A percentile compares a stretch with the other conserved stretches of the same genome.
These are phyloP conservation scores for Gnomoniopsis sp. DNA, from an alignment of 2,329 filamentous ascomycete genomes.

Conservation along the genomic window DNA sequence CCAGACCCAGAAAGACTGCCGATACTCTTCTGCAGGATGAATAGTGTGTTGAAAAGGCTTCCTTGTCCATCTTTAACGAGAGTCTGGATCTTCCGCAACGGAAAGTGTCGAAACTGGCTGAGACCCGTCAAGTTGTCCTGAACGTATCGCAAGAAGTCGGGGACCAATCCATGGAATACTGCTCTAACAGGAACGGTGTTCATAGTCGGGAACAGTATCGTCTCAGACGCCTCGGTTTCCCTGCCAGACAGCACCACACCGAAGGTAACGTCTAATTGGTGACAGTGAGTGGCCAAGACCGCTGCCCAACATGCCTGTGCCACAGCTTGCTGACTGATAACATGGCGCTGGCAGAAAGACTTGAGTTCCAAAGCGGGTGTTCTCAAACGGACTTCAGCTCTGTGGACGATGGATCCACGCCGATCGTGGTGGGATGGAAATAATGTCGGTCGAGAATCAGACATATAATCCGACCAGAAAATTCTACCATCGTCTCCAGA, in stretches of 20 bases:
- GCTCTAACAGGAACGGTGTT: slow-evolving; percentile 78
- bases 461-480: slow-evolving; percentile 73
- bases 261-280: slow-evolving; percentile 72
- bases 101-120: slow-evolving; percentile 71
- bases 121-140: slow-evolving; percentile 67
- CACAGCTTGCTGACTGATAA: slow-evolving; percentile 72
- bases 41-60: slow-evolving; percentile 53
- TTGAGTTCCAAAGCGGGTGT: slow-evolving; percentile 40
- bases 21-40: slow-evolving; percentile 47
- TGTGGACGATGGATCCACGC: slow-evolving; percentile 26
- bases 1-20: neutral
- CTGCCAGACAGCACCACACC: slow-evolving; percentile 82
- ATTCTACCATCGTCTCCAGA: slow-evolving; percentile 37
- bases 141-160: slow-evolving; percentile 66
- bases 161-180: slow-evolving; percentile 65
- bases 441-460: slow-evolving; percentile 39
- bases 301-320: slow-evolving; percentile 75
- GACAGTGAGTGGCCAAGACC: slow-evolving; percentile 60
- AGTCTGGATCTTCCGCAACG: slow-evolving; percentile 56
- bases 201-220: slow-evolving; percentile 83
- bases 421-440: neutral
- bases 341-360: slow-evolving; percentile 61
- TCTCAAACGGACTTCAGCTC: slow-evolving; percentile 43
- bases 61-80: slow-evolving; percentile 48
- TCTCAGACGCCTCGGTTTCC: slow-evolving; percentile 66